Conservation (phyloP, 2,329 filamentous ascomycete species). For the Nigrospora osmanthi region DNA sequence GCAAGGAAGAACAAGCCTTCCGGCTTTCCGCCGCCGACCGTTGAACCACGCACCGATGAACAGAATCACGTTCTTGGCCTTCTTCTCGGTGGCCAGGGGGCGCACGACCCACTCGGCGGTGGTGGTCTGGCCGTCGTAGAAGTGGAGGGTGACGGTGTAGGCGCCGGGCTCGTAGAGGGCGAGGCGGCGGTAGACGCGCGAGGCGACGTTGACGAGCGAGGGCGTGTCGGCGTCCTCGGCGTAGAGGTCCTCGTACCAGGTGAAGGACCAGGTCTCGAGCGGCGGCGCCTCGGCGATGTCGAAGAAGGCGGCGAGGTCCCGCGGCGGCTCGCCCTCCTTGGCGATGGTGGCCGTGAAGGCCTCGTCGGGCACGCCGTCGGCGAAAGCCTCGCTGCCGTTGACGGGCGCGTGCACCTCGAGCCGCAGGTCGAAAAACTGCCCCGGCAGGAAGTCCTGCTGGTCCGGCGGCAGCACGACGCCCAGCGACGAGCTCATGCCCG, state of each 20-base stretch:
- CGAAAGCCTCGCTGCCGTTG: constrained; percentile 75
- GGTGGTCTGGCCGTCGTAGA: constrained; percentile 66
- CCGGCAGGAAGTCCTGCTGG: constrained; percentile 72
- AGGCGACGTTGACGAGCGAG: constrained; percentile 70
- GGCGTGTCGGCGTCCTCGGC: constrained; percentile 62
- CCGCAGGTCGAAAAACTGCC: constrained; percentile 77
- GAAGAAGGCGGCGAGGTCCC: constrained; percentile 60
- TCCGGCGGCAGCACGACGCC: constrained; percentile 55
- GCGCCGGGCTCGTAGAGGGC: constrained; percentile 71
- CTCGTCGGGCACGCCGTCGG: constrained; percentile 60
- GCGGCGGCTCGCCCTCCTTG: constrained; percentile 48
- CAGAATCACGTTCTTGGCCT: constrained; percentile 77
- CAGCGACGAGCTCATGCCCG: constrained; percentile 50
- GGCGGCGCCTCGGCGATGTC: constrained; percentile 54
- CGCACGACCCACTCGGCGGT: constrained; percentile 72
- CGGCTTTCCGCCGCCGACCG: not conserved
- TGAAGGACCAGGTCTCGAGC: constrained; percentile 75
- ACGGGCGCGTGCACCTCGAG: constrained; percentile 74
- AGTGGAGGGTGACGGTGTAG: constrained; percentile 68
- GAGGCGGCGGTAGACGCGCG: constrained; percentile 70
- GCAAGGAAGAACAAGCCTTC: not conserved
- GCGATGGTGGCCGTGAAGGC: constrained; percentile 68
- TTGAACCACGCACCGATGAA: constrained; percentile 71
- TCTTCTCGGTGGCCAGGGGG: constrained; percentile 59
- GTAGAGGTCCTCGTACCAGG: constrained; percentile 81